Evolutionary conservation across 1,284 basidiomycete species (phyloP), one percentile per base, ranked within the genome.

Genomic region (Boletus smithii): DNA sequence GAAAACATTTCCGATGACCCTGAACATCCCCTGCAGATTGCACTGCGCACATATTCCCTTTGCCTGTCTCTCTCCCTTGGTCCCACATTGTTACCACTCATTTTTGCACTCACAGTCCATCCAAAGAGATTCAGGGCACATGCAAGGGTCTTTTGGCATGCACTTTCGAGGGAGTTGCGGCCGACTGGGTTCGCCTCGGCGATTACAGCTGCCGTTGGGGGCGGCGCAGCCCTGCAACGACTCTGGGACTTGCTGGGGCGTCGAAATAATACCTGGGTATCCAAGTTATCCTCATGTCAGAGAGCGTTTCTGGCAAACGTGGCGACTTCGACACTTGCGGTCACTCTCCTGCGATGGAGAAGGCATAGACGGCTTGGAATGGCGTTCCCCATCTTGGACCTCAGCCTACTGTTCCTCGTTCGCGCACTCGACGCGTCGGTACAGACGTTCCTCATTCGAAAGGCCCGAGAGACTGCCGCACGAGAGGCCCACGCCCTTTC

Each of bases 381-480:
- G 9, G 61, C 68, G 8, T 83, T 81, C 3, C 72, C 78, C 6
- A 87, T 85, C 0, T 58, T 88, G 16, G 84, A 88, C 57, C 67
- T 89, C 32, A 86, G 80, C 6, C 64, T 90, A 0, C 65, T 90
- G 3, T 61, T 88, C 20, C 63, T 85, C 35, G 83, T 87, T n/a
- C 75, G 87, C 33, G 84, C 86, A 1, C 57, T 85, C 39, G 86
- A 89, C 58, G 74, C 77, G 6, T 46, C 73, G 11, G 60, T 80
- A 3, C 87, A 86, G 60, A 53, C 67, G 0, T 49, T 51, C 8
- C 48, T 47, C 29, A 33, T 44, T 34, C 34, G 26, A 27, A 44
- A 24, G 23, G 50, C 53, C 36, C 44, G 51, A 44, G 24, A 53
- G 29, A 37, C 38, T n/a, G 29, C 46, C 34, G 22, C 31, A 11